Conservation (phyloP, 2,329 filamentous ascomycete genomes). For the Paraphoma sp. region DNA sequence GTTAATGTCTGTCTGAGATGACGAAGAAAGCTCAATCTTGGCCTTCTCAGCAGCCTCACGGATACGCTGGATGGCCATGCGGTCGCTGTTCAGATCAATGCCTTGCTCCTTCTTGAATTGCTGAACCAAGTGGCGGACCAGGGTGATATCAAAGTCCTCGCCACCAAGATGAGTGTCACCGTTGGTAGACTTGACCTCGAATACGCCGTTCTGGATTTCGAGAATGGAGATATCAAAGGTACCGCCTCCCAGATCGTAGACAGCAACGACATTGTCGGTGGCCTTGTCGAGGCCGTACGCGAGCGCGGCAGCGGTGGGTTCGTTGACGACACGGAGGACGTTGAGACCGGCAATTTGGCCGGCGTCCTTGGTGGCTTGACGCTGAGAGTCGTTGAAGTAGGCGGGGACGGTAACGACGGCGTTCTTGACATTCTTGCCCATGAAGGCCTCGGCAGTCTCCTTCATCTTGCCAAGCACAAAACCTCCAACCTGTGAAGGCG, state of each 20-base stretch:
- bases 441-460: conserved; percentile 94
- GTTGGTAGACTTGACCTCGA: conserved; percentile 99
- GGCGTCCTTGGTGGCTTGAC: conserved; percentile 97
- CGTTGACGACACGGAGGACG: conserved; percentile 96
- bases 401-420: conserved; percentile 96
- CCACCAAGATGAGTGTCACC: conserved; percentile 98
- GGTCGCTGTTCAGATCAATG: conserved; percentile 87
- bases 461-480: conserved; percentile 99
- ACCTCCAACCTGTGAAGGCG: conserved; percentile 96
- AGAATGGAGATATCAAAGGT: conserved; percentile 99
- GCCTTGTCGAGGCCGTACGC: conserved; percentile 98
- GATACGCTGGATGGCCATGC: conserved; percentile 99
- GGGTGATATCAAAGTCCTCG: conserved; percentile 95
- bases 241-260: conserved; percentile 98
- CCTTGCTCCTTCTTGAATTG: conserved; percentile 97
- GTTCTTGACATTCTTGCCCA: conserved; percentile 90
- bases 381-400: conserved; percentile 99
- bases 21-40: conserved; percentile 97
- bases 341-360: conserved; percentile 96
- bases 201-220: conserved; percentile 96
- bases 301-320: conserved; percentile 93
- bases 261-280: conserved; percentile 84
- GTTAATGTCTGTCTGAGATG: conserved; percentile 96
- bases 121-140: conserved; percentile 91
- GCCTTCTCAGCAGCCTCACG: conserved; percentile 98